Evolutionary conservation across 1,139 yeast species (phyloP), one percentile per base, ranked within the genome.

Genomic region (Blastobotrys raffinosifermentans): DNA sequence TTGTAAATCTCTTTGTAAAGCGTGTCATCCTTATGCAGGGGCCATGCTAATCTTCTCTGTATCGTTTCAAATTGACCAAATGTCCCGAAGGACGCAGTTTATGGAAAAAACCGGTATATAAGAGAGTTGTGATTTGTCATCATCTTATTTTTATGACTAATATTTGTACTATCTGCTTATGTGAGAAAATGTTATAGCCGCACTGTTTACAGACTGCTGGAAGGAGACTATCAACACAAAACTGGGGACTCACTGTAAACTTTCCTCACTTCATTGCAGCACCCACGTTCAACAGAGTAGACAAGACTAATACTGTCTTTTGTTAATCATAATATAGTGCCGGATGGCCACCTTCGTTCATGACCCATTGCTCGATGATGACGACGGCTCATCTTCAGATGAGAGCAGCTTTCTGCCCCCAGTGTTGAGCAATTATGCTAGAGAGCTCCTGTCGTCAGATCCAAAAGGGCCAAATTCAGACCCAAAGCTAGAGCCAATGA

Each of bases 1-100:
- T 69, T 72, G 67, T 74, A 78, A 81, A 83, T 82, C 93, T 83
- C 93, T 82, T 82, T 82, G 69, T 87, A 81, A 75, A 80, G 93
- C 91, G 91, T 82, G 93, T 82, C 93, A 82, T 82, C 94, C 87
- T 83, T 83, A 83, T 83, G 93, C 94, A 83, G 87, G 93, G 93
- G 87, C 93, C 87, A 83, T 83, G 94, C 94, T 83, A 80, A 83
- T 83, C 93, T 82, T 83, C 94, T 83, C 94, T 83, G 94, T 83
- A 83, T 82, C 81, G 89, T 82, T 82, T 73, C 78, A 69, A 72
- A 67, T 72, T 72, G 77, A 72, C 77, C 71, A 70, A 63, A 63
- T 66, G 74, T 70, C 75, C 76, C 70, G 31, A 29, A 29, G 31
- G 16, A 15, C 31, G 31, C 21, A 29, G 19, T 15, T 29, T 17